Conservation (phyloP, 352 stramenopile genomes). For the Pythium pyrilobum region DNA sequence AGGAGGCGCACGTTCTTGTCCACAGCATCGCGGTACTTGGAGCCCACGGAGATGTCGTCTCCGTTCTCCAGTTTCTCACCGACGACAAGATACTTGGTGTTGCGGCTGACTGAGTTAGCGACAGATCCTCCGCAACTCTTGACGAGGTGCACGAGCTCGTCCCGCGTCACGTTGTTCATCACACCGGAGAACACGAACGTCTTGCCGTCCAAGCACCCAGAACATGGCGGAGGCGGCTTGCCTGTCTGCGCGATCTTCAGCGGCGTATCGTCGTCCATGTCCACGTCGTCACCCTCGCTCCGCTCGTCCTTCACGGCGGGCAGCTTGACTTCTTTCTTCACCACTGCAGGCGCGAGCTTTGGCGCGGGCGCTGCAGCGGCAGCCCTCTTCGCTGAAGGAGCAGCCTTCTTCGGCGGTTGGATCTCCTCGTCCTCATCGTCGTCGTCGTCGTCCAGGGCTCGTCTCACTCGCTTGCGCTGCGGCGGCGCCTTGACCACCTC, state of each 20-base stretch:
- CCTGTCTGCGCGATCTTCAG: constrained; percentile 25
- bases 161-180: constrained; percentile 45
- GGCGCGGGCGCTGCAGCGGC: not conserved
- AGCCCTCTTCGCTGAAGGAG: not conserved
- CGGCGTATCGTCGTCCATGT: constrained; percentile 14
- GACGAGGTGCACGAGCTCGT: constrained; percentile 69
- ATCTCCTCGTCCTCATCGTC: constrained; percentile 20
- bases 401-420: constrained; percentile 7
- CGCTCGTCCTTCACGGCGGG: not conserved
- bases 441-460: constrained; percentile 25
- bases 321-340: not conserved
- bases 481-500: constrained; percentile 15
- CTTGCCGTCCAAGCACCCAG: constrained; percentile 69
- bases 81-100: constrained; percentile 75
- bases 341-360: not conserved
- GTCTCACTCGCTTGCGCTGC: constrained; percentile 31
- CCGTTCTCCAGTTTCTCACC: constrained; percentile 64
- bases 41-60: constrained; percentile 38
- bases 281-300: constrained; percentile 2
- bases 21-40: constrained; percentile 90
- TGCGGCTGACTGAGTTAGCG: constrained; percentile 50
- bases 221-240: constrained; percentile 46
- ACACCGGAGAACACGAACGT: constrained; percentile 77
- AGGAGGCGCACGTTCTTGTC: constrained; percentile 81
- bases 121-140: constrained; percentile 74